phyloP scores from a whole-genome alignment of 1,284 basidiomycete species.

The Ganoderma meredithae region DNA sequence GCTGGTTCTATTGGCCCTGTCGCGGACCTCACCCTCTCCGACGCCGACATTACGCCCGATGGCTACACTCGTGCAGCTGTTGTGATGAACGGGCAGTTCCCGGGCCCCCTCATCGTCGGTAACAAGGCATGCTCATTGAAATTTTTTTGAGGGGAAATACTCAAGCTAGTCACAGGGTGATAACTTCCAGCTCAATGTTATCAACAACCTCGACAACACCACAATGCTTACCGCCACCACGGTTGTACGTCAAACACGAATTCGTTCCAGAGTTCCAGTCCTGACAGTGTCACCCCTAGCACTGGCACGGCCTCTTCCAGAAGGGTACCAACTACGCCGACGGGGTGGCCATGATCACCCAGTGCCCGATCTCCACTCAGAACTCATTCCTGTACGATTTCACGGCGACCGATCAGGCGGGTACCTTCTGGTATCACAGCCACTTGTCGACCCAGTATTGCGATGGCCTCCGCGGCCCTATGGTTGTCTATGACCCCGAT shows the following conservation, averaged over 20 bases:
- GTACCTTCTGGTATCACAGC: constrained; percentile 36
- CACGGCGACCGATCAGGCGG: constrained; percentile 38
- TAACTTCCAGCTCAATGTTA: constrained; percentile 27
- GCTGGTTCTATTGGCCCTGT: constrained; percentile 28
- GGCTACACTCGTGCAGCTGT: constrained; percentile 33
- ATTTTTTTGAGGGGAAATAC: neutral
- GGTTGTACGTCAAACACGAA: constrained; percentile 62
- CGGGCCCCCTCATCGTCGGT: constrained; percentile 38
- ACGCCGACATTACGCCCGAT: constrained; percentile 35
- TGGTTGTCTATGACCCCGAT: constrained; percentile 49
- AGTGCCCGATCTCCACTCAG: constrained; percentile 56
- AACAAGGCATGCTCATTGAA: constrained; percentile 29
- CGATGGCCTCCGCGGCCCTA: constrained; percentile 43
- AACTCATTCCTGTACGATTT: constrained; percentile 51
- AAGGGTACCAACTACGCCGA: constrained; percentile 44
- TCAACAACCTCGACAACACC: constrained; percentile 40
- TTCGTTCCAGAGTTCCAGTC: constrained; percentile 98
- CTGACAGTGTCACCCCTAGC: constrained; percentile 95
- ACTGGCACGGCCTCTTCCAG: constrained; percentile 28
- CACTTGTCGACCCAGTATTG: constrained; percentile 30
- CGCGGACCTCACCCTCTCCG: constrained; percentile 28
- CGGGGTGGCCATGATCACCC: constrained; percentile 33
- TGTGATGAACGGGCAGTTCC: constrained; percentile 35
- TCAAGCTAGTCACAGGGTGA: constrained; percentile 31
- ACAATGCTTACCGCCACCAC: constrained; percentile 44